Evolutionary conservation across 2,329 filamentous ascomycete genomes (phyloP).

Genomic region (Fusarium newnesense): DNA sequence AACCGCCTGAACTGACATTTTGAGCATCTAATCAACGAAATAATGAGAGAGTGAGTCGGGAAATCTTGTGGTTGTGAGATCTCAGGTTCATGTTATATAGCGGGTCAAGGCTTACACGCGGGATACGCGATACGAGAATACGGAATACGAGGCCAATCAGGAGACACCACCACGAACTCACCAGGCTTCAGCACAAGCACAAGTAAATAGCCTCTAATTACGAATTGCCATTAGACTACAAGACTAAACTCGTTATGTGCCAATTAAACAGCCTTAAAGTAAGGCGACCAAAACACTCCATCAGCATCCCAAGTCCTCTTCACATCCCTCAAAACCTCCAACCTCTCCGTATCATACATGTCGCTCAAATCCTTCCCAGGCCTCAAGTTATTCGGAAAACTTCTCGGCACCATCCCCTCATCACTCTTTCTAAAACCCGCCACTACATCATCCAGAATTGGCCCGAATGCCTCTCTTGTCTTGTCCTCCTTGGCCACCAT

Average conservation of each 20-base stretch:
- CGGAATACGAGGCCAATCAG: conserved; percentile 27
- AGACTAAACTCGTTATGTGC: fast-evolving
- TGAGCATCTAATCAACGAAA: neutral
- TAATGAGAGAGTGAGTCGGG: neutral
- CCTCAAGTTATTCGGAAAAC: conserved; percentile 38
- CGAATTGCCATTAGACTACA: fast-evolving
- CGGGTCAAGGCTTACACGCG: neutral
- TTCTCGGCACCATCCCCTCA: conserved; percentile 7
- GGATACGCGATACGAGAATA: conserved; percentile 17
- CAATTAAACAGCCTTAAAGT: neutral
- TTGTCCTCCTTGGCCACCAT: conserved; percentile 21
- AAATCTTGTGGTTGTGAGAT: neutral
- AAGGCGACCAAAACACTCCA: conserved; percentile 44
- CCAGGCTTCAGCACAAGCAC: neutral
- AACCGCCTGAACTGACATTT: neutral
- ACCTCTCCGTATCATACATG: conserved; percentile 25
- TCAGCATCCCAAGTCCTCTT: conserved; percentile 42
- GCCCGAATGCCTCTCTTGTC: conserved; percentile 8
- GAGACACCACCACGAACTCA: neutral
- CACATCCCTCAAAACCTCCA: conserved; percentile 29
- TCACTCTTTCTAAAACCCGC: conserved; percentile 16
- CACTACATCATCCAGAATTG: conserved; percentile 21
- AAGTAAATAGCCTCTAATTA: neutral
- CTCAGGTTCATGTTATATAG: neutral
- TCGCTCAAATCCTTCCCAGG: conserved; percentile 34